phyloP scores from a whole-genome alignment of 1,284 basidiomycete genomes.

The Fistulina hepatica region DNA sequence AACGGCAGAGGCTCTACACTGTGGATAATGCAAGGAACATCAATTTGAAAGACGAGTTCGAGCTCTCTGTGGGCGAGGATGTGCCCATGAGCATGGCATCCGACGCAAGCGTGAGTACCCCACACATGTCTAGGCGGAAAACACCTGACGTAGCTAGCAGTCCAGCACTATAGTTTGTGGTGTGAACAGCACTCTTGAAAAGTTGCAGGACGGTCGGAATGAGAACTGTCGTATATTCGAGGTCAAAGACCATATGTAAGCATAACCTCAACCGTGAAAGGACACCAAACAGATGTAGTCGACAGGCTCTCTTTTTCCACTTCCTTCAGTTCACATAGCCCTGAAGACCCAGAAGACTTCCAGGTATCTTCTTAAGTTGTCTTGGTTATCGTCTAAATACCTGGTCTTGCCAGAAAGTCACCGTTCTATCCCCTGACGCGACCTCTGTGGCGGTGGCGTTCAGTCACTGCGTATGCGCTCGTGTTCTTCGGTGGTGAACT shows the following conservation, averaged over 20 bases:
- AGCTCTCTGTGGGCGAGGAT: conserved; percentile 75
- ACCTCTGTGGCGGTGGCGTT: conserved; percentile 52
- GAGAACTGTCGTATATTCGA: conserved; percentile 72
- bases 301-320: too few relatives aligned
- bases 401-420: conserved; percentile 52
- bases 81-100: conserved; percentile 89
- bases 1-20: conserved; percentile 56
- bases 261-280: conserved; percentile 7
- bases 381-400: not conserved
- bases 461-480: conserved; percentile 43
- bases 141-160: conserved; percentile 16
- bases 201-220: conserved; percentile 57
- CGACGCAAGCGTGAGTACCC: conserved; percentile 33
- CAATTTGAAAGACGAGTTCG: conserved; percentile 54
- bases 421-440: conserved; percentile 57
- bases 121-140: not conserved
- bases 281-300: too few relatives aligned
- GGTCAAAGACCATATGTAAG: conserved; percentile 50
- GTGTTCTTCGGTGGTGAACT: conserved; percentile 2
- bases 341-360: not conserved
- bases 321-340: conserved; percentile 2
- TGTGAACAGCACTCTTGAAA: conserved; percentile 65
- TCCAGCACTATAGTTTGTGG: conserved; percentile 63
- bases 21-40: conserved; percentile 51
- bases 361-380: not conserved